phyloP scores from a whole-genome alignment of 306 rosid genomes.

The Dicorynia guianensis region DNA sequence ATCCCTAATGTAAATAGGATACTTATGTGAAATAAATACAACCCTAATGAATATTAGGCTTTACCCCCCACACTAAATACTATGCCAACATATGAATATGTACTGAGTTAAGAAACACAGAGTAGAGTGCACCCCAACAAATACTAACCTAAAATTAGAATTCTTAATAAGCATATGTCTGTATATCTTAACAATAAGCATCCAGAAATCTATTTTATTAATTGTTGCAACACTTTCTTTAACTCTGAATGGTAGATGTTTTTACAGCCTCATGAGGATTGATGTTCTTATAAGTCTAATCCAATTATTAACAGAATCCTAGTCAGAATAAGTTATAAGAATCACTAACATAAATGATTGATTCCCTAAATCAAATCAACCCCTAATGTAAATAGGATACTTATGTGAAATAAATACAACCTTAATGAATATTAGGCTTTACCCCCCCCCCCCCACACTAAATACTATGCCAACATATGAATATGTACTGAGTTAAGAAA shows the following conservation, averaged over 20 bases:
- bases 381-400: slow-evolving; percentile 3
- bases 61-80: no score
- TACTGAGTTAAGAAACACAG: no score
- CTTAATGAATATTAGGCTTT: not conserved
- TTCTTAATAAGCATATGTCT: no score
- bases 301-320: not conserved
- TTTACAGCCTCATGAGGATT: not conserved
- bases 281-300: not conserved
- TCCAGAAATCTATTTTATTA: not conserved
- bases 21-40: not conserved
- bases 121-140: no score
- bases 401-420: not conserved
- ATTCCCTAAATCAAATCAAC: not conserved
- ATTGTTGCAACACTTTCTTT: not conserved
- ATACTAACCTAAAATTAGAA: no score
- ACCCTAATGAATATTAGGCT: not conserved
- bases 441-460: no score
- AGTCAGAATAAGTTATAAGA: not conserved
- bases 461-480: no score
- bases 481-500: no score
- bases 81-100: no score
- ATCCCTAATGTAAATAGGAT: slow-evolving; percentile 10
- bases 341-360: not conserved
- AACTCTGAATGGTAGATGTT: not conserved
- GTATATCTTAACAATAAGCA: no score